Percentiles rank a stretch among this genome's conserved stretches.
phyloP scores from a whole-genome alignment of 2,329 filamentous ascomycete genomes.

The Cordyceps fumosorosea region DNA sequence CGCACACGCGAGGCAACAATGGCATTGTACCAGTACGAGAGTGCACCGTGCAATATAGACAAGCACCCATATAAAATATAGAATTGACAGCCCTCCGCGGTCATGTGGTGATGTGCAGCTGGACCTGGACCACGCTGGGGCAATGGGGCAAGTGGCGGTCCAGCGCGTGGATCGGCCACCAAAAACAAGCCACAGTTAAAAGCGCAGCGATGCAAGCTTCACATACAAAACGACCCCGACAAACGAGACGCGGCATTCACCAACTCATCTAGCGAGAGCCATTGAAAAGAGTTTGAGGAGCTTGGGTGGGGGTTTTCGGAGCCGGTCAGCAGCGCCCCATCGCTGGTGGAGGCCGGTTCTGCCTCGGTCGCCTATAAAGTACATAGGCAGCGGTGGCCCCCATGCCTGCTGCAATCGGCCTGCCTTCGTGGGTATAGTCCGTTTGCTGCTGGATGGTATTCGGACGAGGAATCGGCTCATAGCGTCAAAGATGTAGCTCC shows the following conservation, averaged over 20 bases:
- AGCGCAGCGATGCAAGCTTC: background rate
- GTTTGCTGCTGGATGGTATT: background rate
- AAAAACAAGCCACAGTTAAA: background rate
- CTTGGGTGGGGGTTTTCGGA: background rate
- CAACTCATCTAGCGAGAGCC: background rate
- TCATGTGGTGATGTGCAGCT: background rate
- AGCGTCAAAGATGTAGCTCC: background rate
- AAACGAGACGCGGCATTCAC: background rate
- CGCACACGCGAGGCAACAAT: too few relatives aligned
- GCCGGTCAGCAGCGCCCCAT: conserved; percentile 1
- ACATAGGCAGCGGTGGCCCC: background rate
- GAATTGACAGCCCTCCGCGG: too few relatives aligned
- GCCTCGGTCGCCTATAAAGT: background rate
- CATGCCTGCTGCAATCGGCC: background rate
- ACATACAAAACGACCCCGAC: background rate
- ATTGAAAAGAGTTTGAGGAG: background rate
- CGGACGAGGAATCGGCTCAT: background rate
- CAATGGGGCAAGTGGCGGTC: background rate
- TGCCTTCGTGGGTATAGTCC: background rate
- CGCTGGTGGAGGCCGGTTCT: background rate
- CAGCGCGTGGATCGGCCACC: background rate
- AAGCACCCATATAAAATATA: too few relatives aligned
- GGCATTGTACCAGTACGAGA: too few relatives aligned
- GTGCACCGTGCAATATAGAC: too few relatives aligned
- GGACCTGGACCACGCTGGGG: too few relatives aligned